Percentiles rank a stretch among this genome's conserved stretches.
Evolutionary conservation across 768 basidiomycete genomes (phyloP).

Genomic region (Mycena leptocephala): DNA sequence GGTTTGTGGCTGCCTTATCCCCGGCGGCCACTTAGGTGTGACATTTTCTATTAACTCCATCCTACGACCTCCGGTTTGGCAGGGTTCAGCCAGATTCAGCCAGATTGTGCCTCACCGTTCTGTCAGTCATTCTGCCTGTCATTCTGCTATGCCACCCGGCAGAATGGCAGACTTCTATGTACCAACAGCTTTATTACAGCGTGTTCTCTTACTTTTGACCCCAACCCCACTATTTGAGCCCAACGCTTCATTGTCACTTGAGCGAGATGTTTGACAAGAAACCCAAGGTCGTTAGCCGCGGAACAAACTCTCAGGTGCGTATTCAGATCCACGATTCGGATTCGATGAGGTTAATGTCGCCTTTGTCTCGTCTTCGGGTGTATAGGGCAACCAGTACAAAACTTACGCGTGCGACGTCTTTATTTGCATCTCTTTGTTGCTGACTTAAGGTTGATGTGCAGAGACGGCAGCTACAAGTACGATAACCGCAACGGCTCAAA

Average conservation of each 20-base stretch:
- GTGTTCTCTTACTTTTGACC: background rate
- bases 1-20: background rate
- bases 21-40: background rate
- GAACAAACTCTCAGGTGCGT: background rate
- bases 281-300: background rate
- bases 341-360: background rate
- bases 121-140: too few relatives aligned
- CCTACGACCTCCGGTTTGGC: too few relatives aligned
- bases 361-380: background rate
- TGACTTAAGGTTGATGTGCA: background rate
- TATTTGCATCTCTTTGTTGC: background rate
- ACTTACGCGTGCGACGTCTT: background rate
- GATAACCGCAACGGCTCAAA: background rate
- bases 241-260: background rate
- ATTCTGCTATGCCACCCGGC: background rate
- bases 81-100: too few relatives aligned
- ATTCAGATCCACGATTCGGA: background rate
- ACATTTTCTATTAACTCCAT: too few relatives aligned
- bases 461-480: background rate
- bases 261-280: background rate
- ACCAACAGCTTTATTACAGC: background rate
- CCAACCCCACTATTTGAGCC: background rate
- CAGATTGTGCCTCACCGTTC: background rate
- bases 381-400: background rate
- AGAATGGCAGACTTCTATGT: background rate